Evolutionary conservation across 345 rosid species (phyloP).

Genomic region (Salix udensis): DNA sequence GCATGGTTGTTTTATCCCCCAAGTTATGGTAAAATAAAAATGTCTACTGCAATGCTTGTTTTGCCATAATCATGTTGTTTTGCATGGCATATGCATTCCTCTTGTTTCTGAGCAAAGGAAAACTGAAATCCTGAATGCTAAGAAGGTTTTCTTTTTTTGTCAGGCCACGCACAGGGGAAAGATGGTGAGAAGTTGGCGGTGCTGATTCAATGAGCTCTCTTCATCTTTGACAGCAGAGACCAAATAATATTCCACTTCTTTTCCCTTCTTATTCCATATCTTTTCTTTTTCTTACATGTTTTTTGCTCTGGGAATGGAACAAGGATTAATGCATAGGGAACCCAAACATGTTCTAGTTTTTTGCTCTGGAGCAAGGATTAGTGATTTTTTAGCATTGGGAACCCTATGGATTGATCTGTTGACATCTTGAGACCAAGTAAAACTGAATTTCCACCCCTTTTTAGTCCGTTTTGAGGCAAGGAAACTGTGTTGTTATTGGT

Average conservation of each 20-base stretch:
- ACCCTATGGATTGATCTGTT: constrained; percentile 26
- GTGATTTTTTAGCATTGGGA: constrained; percentile 29
- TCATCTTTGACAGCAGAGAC: constrained; percentile 27
- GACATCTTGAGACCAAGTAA: constrained; percentile 31
- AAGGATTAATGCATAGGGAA: constrained; percentile 37
- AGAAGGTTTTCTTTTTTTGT: background rate
- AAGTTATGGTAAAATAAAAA: background rate
- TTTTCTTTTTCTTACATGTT: constrained; percentile 5
- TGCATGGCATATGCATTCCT: background rate
- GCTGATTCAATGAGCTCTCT: constrained; percentile 18
- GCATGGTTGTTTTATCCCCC: background rate
- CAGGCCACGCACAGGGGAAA: constrained; percentile 61
- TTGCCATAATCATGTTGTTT: background rate
- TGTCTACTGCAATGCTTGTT: background rate
- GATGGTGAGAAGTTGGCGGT: constrained; percentile 49
- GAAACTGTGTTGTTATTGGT: constrained; percentile 27
- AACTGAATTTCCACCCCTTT: constrained; percentile 22
- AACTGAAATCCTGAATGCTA: background rate
- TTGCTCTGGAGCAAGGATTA: constrained; percentile 46
- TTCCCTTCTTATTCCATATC: background rate
- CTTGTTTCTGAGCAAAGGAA: background rate
- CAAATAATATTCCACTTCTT: constrained; percentile 34
- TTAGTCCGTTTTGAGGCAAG: constrained; percentile 19
- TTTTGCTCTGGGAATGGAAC: constrained; percentile 40
- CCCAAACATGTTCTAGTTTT: constrained; percentile 22